Conservation (phyloP, 225 moss, liverwort and hornwort species). For the Sphagnum tenellum region DNA sequence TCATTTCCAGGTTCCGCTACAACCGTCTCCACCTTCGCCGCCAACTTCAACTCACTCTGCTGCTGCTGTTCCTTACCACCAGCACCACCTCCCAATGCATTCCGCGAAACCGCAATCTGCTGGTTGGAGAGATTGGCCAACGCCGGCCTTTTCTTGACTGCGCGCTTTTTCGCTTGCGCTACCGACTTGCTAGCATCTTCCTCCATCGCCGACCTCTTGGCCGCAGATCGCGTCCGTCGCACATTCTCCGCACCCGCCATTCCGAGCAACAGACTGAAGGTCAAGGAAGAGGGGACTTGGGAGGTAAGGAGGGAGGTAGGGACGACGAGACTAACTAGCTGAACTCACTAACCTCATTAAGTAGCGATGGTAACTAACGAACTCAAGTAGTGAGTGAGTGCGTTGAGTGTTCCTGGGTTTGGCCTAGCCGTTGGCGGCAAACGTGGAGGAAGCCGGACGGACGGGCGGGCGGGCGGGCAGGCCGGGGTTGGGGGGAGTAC, state of each 20-base stretch:
- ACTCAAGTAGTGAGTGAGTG: too few species aligned
- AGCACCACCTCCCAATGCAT: not conserved
- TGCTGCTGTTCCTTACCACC: slow-evolving; percentile 5
- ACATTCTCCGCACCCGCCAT: slow-evolving; percentile 24
- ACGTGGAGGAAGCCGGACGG: too few species aligned
- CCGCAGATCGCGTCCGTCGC: slow-evolving; percentile 78
- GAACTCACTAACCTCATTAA: too few species aligned
- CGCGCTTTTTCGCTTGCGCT: slow-evolving; percentile 61
- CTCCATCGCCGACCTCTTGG: slow-evolving; percentile 86
- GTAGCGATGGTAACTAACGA: too few species aligned
- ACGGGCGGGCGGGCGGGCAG: too few species aligned
- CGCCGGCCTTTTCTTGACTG: slow-evolving; percentile 69
- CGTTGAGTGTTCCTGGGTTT: too few species aligned
- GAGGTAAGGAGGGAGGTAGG: too few species aligned
- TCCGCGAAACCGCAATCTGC: slow-evolving; percentile 18
- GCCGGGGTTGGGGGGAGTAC: too few species aligned
- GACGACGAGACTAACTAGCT: too few species aligned
- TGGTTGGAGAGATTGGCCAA: slow-evolving; percentile 73
- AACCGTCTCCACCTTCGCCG: not conserved
- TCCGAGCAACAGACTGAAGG: too few species aligned
- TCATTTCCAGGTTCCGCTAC: slow-evolving; percentile 33
- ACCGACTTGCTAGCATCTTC: slow-evolving; percentile 25
- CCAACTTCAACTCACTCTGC: not conserved
- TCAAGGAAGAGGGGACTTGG: too few species aligned
- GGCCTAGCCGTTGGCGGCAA: too few species aligned